Base-by-base conservation (phyloP, 2,329 filamentous ascomycete genomes). In the Fusarium coffeatum region DNA sequence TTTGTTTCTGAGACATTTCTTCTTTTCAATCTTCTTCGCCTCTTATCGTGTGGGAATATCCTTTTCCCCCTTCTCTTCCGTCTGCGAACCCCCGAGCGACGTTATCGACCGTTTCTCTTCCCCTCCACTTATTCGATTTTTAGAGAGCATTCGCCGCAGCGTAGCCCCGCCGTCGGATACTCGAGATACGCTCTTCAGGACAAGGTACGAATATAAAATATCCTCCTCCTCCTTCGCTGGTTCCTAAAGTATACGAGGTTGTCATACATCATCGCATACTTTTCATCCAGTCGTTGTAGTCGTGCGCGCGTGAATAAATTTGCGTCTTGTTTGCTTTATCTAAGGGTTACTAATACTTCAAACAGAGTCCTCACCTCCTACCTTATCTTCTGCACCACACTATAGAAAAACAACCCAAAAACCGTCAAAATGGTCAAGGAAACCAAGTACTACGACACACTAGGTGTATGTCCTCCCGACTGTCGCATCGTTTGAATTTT, bases 401-500 rank as follows among this genome's bases (percentile, higher is more conserved):
- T 55, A 55, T 67, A 41, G 42, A 53, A 59, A 45, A 42, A 30
- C 23, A 37, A 40, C 32, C 46, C 49, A 42, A 53, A 42, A 68
- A 68, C 66, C 51, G 75, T 56, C 80, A 91, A 77, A 58, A 94
- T 94, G 92, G 91, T 90, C 72, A 92, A 92, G 79, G 92, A 94
- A 76, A 92, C 89, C 40, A 93, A 93, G 80, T 87, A 89, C 79
- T 96, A 96, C 84, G 92, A 95, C 67, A 83, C 87, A 67, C 88
- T 96, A 51, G 92, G 92, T 80, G 92, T 94, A 89, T 77, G 87
- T 83, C 56, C 16, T 32, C 41, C 28, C 45, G 43, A 32, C 10
- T 23, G n/a, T 20, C 27, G 27, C 34, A 42, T 30, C 32, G 8
- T 28, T 5, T 28, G 28, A 37, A 55, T 25, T 50, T 45, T 20